Percentiles rank a stretch among this genome's conserved stretches.
Conservation (phyloP, 768 basidiomycete genomes). For the Boletus coccyginus region DNA sequence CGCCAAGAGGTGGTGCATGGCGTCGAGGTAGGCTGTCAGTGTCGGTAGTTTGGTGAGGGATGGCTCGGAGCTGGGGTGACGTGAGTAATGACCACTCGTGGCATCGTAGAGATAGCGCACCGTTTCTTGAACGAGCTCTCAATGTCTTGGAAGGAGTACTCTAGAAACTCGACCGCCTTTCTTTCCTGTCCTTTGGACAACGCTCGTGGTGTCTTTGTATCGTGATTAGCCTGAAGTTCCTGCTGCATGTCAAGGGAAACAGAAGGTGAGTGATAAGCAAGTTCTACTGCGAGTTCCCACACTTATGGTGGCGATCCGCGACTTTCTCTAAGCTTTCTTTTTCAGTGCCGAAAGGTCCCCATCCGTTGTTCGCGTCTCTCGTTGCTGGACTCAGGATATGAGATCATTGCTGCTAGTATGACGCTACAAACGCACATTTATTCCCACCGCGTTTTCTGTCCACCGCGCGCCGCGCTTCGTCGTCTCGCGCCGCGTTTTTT, state of each 20-base stretch:
- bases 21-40: slow-evolving; percentile 56
- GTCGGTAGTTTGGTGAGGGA: slow-evolving; percentile 53
- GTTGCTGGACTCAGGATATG: too few relatives aligned
- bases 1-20: slow-evolving; percentile 52
- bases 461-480: too few relatives aligned
- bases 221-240: too few relatives aligned
- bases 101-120: slow-evolving; percentile 37
- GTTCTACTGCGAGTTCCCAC: too few relatives aligned
- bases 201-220: slow-evolving; percentile 18
- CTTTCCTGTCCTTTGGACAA: slow-evolving; percentile 60
- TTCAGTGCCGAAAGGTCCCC: too few relatives aligned
- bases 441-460: too few relatives aligned
- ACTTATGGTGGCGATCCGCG: too few relatives aligned
- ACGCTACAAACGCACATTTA: too few relatives aligned
- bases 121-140: slow-evolving; percentile 75
- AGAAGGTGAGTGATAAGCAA: neutral
- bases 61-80: slow-evolving; percentile 23
- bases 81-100: neutral
- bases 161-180: slow-evolving; percentile 60
- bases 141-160: slow-evolving; percentile 60
- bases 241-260: neutral
- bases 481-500: too few relatives aligned
- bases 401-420: too few relatives aligned
- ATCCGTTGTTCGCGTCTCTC: too few relatives aligned
- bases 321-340: too few relatives aligned